A percentile compares a stretch with the other conserved stretches of the same genome.
Evolutionary conservation across 352 stramenopile genomes (phyloP).

Genomic region (Pythium scleroteichum): DNA sequence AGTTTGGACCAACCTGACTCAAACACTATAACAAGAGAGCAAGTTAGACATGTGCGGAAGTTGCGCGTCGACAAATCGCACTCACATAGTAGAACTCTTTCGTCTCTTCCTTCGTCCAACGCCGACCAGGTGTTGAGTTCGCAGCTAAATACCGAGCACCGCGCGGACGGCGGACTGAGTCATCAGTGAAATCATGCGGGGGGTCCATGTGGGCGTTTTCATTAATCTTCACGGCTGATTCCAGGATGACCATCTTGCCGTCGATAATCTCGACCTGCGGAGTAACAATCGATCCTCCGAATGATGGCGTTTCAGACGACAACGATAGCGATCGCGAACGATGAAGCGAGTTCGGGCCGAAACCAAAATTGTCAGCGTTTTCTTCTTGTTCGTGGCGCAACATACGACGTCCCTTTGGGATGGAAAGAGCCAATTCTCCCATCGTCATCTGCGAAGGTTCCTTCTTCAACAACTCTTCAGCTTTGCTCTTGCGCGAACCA

Average conservation of each 20-base stretch:
- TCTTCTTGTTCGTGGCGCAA: constrained; percentile 69
- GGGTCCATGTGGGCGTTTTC: constrained; percentile 33
- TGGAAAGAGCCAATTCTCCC: constrained; percentile 75
- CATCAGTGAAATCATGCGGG: constrained; percentile 33
- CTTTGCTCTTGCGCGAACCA: constrained; percentile 39
- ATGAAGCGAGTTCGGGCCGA: constrained; percentile 35
- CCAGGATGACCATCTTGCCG: constrained; percentile 81
- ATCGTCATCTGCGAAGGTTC: constrained; percentile 85
- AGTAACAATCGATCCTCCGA: constrained; percentile 68
- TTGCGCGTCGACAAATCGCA: constrained; percentile 2
- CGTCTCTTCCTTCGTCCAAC: constrained; percentile 82
- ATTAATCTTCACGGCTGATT: constrained; percentile 67
- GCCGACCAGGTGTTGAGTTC: constrained; percentile 46
- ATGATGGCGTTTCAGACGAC: constrained; percentile 60
- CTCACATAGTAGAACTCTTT: constrained; percentile 88
- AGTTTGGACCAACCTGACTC: constrained; percentile 83
- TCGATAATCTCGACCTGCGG: constrained; percentile 84
- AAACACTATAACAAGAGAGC: constrained; percentile 44
- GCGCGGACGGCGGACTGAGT: constrained; percentile 35
- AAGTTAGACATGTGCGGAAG: neutral
- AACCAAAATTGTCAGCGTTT: constrained; percentile 37
- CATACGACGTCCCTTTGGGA: constrained; percentile 60
- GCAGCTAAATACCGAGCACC: constrained; percentile 45
- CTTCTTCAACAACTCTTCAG: constrained; percentile 64
- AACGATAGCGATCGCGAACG: constrained; percentile 59